Conservation (phyloP, 495 filamentous ascomycete species). For the Penicillium subrubescens region DNA sequence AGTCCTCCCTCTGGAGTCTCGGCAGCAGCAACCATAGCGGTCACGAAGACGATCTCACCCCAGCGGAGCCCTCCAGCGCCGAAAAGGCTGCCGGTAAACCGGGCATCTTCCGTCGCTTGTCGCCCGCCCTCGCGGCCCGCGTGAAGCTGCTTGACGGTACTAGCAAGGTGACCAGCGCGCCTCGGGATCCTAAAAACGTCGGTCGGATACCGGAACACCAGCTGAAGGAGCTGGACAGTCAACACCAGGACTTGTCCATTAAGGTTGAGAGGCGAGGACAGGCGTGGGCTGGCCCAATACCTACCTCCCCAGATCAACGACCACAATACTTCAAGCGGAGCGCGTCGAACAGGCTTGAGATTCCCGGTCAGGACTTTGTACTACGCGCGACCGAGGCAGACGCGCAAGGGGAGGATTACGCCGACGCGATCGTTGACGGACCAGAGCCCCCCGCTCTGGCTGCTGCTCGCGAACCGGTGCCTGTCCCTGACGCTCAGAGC, state of each 20-base stretch:
- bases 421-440: slow-evolving; percentile 26
- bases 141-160: slow-evolving; percentile 70
- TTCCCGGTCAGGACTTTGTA: slow-evolving; percentile 22
- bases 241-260: slow-evolving; percentile 59
- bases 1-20: slow-evolving; percentile 46
- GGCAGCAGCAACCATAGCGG: slow-evolving; percentile 36
- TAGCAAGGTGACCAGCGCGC: slow-evolving; percentile 46
- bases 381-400: slow-evolving; percentile 21
- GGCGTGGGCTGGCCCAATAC: slow-evolving; percentile 57
- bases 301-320: slow-evolving; percentile 16
- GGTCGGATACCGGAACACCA: slow-evolving; percentile 77
- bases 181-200: slow-evolving; percentile 49
- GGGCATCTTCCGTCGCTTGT: slow-evolving; percentile 50
- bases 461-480: slow-evolving; percentile 11
- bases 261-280: slow-evolving; percentile 62
- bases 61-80: slow-evolving; percentile 23
- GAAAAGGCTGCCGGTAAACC: slow-evolving; percentile 36
- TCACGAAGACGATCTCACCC: slow-evolving; percentile 34
- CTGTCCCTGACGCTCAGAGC: slow-evolving; percentile 12
- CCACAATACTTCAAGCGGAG: slow-evolving; percentile 16
- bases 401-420: slow-evolving; percentile 14
- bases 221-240: slow-evolving; percentile 65
- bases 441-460: slow-evolving; percentile 17
- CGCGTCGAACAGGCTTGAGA: slow-evolving; percentile 27
- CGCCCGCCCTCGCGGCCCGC: slow-evolving; percentile 75